phyloP scores from a whole-genome alignment of 2,329 filamentous ascomycete genomes.

The Achaetomium macrosporum region DNA sequence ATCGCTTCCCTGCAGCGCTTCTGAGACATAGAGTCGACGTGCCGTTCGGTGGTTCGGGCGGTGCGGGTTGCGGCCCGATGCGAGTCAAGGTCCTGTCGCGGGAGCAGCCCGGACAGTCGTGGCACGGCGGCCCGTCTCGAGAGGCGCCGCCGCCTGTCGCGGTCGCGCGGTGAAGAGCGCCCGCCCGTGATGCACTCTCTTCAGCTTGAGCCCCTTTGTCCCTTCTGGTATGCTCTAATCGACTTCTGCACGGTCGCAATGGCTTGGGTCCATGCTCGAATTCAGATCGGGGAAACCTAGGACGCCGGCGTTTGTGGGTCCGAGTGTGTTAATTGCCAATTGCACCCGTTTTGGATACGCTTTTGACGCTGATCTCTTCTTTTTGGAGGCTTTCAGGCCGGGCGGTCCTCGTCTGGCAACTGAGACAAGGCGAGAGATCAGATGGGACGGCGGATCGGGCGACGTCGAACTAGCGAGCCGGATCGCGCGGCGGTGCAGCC shows the following conservation, averaged over 20 bases:
- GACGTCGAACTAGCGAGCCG: conserved; percentile 1
- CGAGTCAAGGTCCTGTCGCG: not conserved
- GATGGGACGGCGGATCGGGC: conserved; percentile 2
- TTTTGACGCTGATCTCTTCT: too few species aligned
- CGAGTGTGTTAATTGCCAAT: too few species aligned
- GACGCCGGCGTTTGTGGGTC: too few species aligned
- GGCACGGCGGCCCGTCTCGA: too few species aligned
- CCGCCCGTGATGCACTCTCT: too few species aligned
- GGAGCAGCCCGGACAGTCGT: not conserved
- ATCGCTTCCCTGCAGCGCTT: conserved; percentile 29
- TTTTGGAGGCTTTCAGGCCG: too few species aligned
- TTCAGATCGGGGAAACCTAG: not conserved
- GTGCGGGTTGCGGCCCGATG: conserved; percentile 9
- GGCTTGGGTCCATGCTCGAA: conserved; percentile 7
- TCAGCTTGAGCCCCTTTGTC: too few species aligned
- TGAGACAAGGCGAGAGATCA: conserved; percentile 4
- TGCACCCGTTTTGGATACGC: too few species aligned
- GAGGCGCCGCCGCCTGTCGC: not conserved
- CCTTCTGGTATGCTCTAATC: not conserved
- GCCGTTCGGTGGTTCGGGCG: conserved; percentile 7
- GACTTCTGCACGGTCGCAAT: not conserved
- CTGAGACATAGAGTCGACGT: conserved; percentile 11
- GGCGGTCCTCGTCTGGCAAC: not conserved
- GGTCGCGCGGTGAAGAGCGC: too few species aligned
- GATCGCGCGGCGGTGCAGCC: conserved; percentile 2